Evolutionary conservation across 2,329 filamentous ascomycete species (phyloP).

Genomic region (Beauveria sp.): DNA sequence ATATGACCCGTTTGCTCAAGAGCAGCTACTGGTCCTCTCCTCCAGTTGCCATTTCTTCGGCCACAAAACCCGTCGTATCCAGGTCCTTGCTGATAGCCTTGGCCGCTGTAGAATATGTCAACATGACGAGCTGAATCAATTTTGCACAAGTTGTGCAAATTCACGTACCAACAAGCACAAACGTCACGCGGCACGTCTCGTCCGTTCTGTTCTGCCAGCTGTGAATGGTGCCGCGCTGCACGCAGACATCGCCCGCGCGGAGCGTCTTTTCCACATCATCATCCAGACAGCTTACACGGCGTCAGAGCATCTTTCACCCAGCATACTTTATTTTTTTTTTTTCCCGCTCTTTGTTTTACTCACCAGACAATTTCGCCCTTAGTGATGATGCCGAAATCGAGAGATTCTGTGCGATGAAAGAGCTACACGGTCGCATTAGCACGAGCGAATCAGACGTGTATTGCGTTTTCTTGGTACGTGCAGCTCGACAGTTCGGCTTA

Average conservation of each 20-base stretch:
- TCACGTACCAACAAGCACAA: constrained; percentile 15
- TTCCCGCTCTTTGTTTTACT: neutral
- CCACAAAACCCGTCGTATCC: neutral
- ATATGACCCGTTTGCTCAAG: too few species aligned
- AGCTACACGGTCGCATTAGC: constrained; percentile 4
- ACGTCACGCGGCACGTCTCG: constrained; percentile 15
- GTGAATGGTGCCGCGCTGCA: constrained; percentile 18
- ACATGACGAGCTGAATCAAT: neutral
- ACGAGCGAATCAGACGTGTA: neutral
- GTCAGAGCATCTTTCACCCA: neutral
- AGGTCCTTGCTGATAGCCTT: neutral
- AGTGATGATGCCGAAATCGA: constrained; percentile 17
- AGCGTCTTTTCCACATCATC: constrained; percentile 15
- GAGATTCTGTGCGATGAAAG: constrained; percentile 17
- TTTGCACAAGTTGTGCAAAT: neutral
- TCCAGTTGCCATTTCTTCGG: constrained; percentile 3
- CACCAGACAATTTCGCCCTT: constrained; percentile 17
- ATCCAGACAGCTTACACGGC: constrained; percentile 13
- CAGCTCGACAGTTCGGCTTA: constrained; percentile 12
- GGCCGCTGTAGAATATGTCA: neutral
- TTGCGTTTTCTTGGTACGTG: neutral
- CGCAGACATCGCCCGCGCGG: constrained; percentile 16
- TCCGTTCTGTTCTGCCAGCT: constrained; percentile 16
- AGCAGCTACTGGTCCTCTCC: neutral
- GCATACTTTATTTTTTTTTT: neutral